Percentiles rank a stretch among this genome's conserved stretches.
Conservation (phyloP, 805 yeast species). For the Suhomyces sp. region DNA sequence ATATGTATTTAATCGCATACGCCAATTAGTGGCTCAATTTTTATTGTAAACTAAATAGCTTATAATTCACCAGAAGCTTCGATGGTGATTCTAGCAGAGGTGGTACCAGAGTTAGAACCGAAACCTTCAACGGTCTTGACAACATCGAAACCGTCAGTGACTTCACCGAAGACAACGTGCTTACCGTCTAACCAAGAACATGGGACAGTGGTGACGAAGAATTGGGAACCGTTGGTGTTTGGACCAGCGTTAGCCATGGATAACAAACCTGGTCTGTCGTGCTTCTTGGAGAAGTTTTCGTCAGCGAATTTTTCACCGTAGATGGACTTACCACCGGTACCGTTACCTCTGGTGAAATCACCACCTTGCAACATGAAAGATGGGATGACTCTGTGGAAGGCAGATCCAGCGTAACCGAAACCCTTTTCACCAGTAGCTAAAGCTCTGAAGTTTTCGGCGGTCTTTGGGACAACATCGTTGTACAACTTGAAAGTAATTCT, state of each 20-base stretch:
- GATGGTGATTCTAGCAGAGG: conserved; percentile 61
- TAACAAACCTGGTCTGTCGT: conserved; percentile 73
- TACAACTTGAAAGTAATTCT: conserved; percentile 83
- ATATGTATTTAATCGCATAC: background rate
- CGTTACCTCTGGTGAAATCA: conserved; percentile 46
- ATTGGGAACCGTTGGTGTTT: conserved; percentile 97
- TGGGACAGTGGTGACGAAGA: conserved; percentile 88
- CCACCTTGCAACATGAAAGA: conserved; percentile 50
- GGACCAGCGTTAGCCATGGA: conserved; percentile 99
- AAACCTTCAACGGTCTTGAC: conserved; percentile 78
- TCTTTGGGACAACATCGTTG: conserved; percentile 91
- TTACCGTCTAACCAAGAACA: conserved; percentile 90
- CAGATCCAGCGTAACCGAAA: conserved; percentile 43
- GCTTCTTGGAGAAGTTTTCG: conserved; percentile 72
- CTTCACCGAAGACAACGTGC: conserved; percentile 95
- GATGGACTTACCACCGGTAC: conserved; percentile 46
- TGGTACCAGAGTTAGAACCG: conserved; percentile 67
- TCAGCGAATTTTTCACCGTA: conserved; percentile 75
- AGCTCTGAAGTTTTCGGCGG: conserved; percentile 95
- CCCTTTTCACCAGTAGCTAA: conserved; percentile 61
- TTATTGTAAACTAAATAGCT: conserved; percentile 9
- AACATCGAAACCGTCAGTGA: conserved; percentile 77
- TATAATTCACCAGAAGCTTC: conserved; percentile 62
- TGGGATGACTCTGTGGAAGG: conserved; percentile 49
- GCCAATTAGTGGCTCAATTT: background rate